phyloP scores from a whole-genome alignment of 2,329 filamentous ascomycete genomes.

The Penicillium sp. region DNA sequence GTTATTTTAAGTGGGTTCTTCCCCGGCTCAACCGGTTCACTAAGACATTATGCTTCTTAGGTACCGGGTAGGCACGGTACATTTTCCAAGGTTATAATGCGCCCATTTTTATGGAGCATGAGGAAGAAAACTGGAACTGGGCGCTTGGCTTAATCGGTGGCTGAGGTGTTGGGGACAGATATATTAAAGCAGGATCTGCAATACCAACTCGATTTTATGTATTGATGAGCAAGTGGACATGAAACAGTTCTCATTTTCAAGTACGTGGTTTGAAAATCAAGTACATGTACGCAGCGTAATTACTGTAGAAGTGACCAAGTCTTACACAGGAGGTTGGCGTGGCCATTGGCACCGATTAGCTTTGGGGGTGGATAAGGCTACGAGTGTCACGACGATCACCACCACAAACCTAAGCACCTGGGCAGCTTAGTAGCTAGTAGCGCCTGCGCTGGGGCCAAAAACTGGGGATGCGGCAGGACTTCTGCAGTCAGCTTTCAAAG shows the following conservation, averaged over 20 bases:
- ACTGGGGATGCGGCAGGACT: conserved; percentile 10
- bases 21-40: neutral
- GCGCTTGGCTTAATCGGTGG: neutral
- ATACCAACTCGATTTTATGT: neutral
- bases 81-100: neutral
- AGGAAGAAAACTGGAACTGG: neutral
- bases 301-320: neutral
- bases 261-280: neutral
- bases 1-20: neutral
- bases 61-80: neutral
- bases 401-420: neutral
- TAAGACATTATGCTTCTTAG: neutral
- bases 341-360: neutral
- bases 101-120: neutral
- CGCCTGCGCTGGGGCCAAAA: conserved; percentile 7
- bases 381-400: neutral
- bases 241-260: no score
- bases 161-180: neutral
- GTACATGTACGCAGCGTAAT: neutral
- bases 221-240: neutral
- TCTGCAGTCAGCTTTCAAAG: conserved; percentile 21
- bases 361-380: neutral
- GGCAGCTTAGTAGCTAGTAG: neutral
- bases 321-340: neutral
- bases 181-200: neutral